A percentile compares a stretch with the other conserved stretches of the same genome.
These are phyloP conservation scores for Rhodosporidiobolus sp. DNA, from an alignment of 768 basidiomycete species.

Conservation along the genomic window DNA sequence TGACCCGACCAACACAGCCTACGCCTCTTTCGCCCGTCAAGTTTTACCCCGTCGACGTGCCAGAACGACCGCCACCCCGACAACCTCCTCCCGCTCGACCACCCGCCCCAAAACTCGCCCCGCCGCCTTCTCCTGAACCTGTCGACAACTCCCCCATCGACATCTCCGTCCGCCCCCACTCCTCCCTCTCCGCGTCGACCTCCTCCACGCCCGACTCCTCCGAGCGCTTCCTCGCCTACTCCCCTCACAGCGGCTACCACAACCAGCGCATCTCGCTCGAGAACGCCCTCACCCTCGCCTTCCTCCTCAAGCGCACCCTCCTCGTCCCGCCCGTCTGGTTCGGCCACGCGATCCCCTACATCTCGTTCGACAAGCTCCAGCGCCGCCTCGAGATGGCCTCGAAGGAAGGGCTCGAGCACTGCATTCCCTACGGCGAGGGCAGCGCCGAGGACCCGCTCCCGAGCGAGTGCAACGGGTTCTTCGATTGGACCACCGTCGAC, in stretches of 20 bases:
- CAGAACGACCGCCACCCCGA: no score
- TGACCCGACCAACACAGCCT: no score
- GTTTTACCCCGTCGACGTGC: no score
- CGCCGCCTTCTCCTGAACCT: background rate
- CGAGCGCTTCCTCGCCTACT: slow-evolving; percentile 62
- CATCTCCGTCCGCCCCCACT: slow-evolving; percentile 15
- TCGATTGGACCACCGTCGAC: slow-evolving; percentile 61
- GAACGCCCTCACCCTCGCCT: slow-evolving; percentile 72
- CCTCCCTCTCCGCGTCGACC: no score
- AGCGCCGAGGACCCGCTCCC: slow-evolving; percentile 54
- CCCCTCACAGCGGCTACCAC: slow-evolving; percentile 78
- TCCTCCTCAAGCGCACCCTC: slow-evolving; percentile 69
- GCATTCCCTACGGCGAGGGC: slow-evolving; percentile 46
- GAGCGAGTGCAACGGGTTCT: slow-evolving; percentile 62
- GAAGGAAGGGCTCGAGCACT: slow-evolving; percentile 47
- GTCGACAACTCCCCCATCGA: slow-evolving; percentile 13
- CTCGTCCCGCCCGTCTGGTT: slow-evolving; percentile 73
- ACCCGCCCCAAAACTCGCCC: no score
- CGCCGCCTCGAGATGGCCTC: slow-evolving; percentile 54
- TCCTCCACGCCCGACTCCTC: background rate
- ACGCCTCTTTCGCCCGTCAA: no score
- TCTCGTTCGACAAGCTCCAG: slow-evolving; percentile 57
- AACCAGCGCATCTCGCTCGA: slow-evolving; percentile 83
- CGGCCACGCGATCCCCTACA: slow-evolving; percentile 64
- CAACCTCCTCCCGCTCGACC: no score